Base-by-base conservation (phyloP, 1,284 basidiomycete genomes). In the Papiliotrema nemorosa region DNA sequence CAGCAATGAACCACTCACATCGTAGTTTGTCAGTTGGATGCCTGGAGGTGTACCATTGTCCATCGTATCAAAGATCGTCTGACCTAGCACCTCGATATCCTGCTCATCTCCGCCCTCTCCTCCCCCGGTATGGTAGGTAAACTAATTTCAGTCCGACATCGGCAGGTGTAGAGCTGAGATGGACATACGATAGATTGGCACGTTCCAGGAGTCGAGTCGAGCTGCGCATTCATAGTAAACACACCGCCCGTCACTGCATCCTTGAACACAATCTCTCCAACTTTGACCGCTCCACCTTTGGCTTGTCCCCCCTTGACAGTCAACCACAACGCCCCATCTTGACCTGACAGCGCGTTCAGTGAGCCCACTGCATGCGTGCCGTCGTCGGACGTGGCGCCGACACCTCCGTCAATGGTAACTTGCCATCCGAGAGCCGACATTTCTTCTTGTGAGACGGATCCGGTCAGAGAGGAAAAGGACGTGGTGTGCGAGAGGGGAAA, bases 81-180 rank as follows among this genome's bases (percentile, higher is more conserved):
- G 12, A 12, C 49, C 52, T 3, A 59, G 40, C 6, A 59, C 37
- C 33, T 59, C 57, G 33, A 59, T 56, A 35, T 58, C 57, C 37
- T 58, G 57, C 46, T 58, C 57, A 33, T 58, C 57, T 1, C 53
- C n/a, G n/a, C n/a, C 34, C 2, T 24, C 42, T 2, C 26, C 45
- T 7, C 37, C 41, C 5, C 40, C 49, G n/a, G 39, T 26, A 21
- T 49, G 27, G 41, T 55, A 55, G 9, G 53, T 55, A 36, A 55
- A 55, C 53, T 55, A 26, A 1, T 2, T 14, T 45, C 40, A 41
- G 43, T 42, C 16, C 3, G 27, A 14, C 21, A 9, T 6, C 25
- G 1, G 18, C 9, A 16, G 10, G n/a, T n/a, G n/a, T n/a, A n/a
- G n/a, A n/a, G n/a, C n/a, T n/a, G n/a, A n/a, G n/a, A n/a, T n/a